phyloP scores from a whole-genome alignment of 129 eudicot genomes.

The sunflower (Helianthus annuus) region DNA sequence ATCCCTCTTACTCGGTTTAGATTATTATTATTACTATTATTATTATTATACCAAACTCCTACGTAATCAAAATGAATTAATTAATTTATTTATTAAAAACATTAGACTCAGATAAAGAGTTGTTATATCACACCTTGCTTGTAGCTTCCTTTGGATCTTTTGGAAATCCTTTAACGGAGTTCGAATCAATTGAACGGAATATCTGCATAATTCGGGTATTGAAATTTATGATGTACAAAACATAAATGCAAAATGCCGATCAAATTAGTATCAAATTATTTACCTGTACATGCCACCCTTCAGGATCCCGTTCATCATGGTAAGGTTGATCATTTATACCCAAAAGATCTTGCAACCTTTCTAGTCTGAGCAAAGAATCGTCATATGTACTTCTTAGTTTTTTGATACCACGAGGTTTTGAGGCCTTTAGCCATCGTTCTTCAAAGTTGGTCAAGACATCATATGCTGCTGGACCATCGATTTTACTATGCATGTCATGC shows the following conservation, averaged over 20 bases:
- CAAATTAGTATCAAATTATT: not conserved
- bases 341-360: slow-evolving; percentile 65
- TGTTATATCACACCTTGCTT: not conserved
- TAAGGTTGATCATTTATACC: slow-evolving; percentile 57
- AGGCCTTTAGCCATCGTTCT: slow-evolving; percentile 81
- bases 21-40: not conserved
- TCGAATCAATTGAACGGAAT: slow-evolving; percentile 55
- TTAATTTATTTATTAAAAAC: not conserved
- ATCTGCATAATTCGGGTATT: slow-evolving; percentile 42
- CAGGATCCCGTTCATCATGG: slow-evolving; percentile 57
- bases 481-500: slow-evolving; percentile 90
- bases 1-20: not conserved
- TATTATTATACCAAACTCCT: not conserved
- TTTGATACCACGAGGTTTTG: slow-evolving; percentile 77
- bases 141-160: not conserved
- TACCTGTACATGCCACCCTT: slow-evolving; percentile 88
- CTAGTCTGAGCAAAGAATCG: slow-evolving; percentile 73
- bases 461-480: slow-evolving; percentile 96
- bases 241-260: not conserved
- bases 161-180: slow-evolving; percentile 6
- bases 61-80: not conserved
- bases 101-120: slow-evolving; percentile 1
- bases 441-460: slow-evolving; percentile 81
- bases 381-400: slow-evolving; percentile 56
- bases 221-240: not conserved